These are phyloP conservation scores for Lepidopterella palustris DNA, from an alignment of 495 filamentous ascomycete genomes.

Conservation along the genomic window DNA sequence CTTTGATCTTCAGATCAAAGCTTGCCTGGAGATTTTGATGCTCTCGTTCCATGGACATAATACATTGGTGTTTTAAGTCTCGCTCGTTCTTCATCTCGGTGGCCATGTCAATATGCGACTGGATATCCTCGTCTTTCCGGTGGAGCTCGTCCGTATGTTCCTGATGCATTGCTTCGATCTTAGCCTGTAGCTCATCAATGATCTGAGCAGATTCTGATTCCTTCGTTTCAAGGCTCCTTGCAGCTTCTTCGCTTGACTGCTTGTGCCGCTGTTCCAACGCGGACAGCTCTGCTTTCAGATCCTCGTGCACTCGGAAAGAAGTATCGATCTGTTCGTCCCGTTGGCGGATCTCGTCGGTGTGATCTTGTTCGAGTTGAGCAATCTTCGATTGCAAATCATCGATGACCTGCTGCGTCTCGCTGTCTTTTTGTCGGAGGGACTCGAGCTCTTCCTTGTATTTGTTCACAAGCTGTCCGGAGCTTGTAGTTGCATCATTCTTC, in stretches of 20 bases:
- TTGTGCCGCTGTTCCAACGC: slow-evolving; percentile 8
- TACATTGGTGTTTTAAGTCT: neutral
- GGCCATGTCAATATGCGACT: slow-evolving; percentile 9
- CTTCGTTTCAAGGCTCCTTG: slow-evolving; percentile 5
- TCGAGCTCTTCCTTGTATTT: neutral
- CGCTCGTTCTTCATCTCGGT: slow-evolving; percentile 15
- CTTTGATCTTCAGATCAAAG: neutral
- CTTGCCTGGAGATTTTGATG: too few relatives aligned
- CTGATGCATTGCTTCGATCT: slow-evolving; percentile 16
- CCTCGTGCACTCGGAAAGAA: slow-evolving; percentile 3
- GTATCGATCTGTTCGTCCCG: slow-evolving; percentile 15
- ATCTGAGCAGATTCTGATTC: slow-evolving; percentile 13
- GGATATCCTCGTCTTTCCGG: slow-evolving; percentile 15
- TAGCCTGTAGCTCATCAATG: slow-evolving; percentile 19
- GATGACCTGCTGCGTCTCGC: neutral
- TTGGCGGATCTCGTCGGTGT: slow-evolving; percentile 12
- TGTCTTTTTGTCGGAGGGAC: neutral
- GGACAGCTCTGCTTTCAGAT: slow-evolving; percentile 8
- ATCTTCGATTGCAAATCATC: slow-evolving; percentile 16
- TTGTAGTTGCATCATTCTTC: neutral
- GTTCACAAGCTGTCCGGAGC: neutral
- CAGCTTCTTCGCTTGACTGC: slow-evolving; percentile 5
- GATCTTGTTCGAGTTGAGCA: slow-evolving; percentile 11
- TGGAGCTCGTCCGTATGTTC: slow-evolving; percentile 25
- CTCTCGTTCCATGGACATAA: neutral